These are phyloP conservation scores for Alternaria arbusti DNA, from an alignment of 2,329 filamentous ascomycete species.

Conservation along the genomic window DNA sequence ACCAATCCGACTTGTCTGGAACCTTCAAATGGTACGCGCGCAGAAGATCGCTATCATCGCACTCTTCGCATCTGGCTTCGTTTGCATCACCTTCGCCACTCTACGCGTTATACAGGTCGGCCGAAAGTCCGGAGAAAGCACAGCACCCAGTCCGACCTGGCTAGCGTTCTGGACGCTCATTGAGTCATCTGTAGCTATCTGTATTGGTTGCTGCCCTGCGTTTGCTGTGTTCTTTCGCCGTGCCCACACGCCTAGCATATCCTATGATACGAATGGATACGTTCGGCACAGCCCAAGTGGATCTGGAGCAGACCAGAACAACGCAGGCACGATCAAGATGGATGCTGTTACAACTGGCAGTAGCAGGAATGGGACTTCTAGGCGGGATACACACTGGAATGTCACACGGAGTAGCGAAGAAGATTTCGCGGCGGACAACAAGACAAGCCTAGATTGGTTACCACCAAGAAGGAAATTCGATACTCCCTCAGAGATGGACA, in stretches of 20 bases:
- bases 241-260: conserved; percentile 10
- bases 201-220: conserved; percentile 31
- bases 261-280: conserved; percentile 18
- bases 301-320: not conserved
- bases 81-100: conserved; percentile 31
- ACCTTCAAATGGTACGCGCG: conserved; percentile 39
- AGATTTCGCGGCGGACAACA: conserved; percentile 10
- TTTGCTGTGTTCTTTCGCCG: conserved; percentile 26
- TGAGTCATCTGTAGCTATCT: conserved; percentile 40
- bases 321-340: not conserved
- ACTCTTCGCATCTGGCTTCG: conserved; percentile 30
- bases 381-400: conserved; percentile 8
- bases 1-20: conserved; percentile 47
- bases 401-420: conserved; percentile 21
- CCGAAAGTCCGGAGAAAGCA: conserved; percentile 15
- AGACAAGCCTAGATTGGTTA: conserved; percentile 3
- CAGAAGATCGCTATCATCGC: conserved; percentile 45
- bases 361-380: not conserved
- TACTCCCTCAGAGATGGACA: not conserved
- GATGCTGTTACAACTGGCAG: not conserved
- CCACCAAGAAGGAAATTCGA: not conserved
- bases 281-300: conserved; percentile 12
- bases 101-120: conserved; percentile 43
- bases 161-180: conserved; percentile 46
- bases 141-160: conserved; percentile 38